Percentiles rank a stretch among this genome's conserved stretches.
Conservation (phyloP, 805 yeast species). For the Groenewaldozyma tartarivorans region DNA sequence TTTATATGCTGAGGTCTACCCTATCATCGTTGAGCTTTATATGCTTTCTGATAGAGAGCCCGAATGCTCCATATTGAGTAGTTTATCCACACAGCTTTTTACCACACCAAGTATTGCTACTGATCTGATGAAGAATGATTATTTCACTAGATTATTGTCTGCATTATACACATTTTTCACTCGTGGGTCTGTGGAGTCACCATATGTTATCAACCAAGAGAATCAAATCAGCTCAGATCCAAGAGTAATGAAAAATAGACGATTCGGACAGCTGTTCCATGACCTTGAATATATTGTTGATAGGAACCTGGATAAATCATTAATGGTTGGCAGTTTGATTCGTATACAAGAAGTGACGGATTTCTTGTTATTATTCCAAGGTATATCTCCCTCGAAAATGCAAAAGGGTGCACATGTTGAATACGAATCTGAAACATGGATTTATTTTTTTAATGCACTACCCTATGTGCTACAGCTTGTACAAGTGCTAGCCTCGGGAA, state of each 20-base stretch:
- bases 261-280: constrained; percentile 69
- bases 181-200: constrained; percentile 38
- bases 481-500: constrained; percentile 26
- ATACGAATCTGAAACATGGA: constrained; percentile 80
- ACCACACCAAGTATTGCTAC: constrained; percentile 79
- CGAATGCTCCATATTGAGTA: constrained; percentile 63
- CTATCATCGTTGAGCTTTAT: constrained; percentile 61
- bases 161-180: constrained; percentile 56
- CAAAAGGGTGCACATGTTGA: constrained; percentile 79
- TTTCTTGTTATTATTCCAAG: constrained; percentile 61
- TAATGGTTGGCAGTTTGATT: constrained; percentile 35
- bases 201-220: constrained; percentile 31
- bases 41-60: constrained; percentile 78
- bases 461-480: constrained; percentile 53
- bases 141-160: constrained; percentile 51
- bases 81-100: constrained; percentile 74
- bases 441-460: constrained; percentile 56
- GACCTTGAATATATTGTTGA: constrained; percentile 73
- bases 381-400: constrained; percentile 63
- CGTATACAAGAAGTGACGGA: constrained; percentile 56
- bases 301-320: constrained; percentile 48
- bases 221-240: constrained; percentile 25
- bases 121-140: constrained; percentile 53
- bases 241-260: constrained; percentile 50
- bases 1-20: constrained; percentile 79